These are phyloP conservation scores for Penicillium sp. DNA, from an alignment of 2,329 filamentous ascomycete genomes.

Conservation along the genomic window DNA sequence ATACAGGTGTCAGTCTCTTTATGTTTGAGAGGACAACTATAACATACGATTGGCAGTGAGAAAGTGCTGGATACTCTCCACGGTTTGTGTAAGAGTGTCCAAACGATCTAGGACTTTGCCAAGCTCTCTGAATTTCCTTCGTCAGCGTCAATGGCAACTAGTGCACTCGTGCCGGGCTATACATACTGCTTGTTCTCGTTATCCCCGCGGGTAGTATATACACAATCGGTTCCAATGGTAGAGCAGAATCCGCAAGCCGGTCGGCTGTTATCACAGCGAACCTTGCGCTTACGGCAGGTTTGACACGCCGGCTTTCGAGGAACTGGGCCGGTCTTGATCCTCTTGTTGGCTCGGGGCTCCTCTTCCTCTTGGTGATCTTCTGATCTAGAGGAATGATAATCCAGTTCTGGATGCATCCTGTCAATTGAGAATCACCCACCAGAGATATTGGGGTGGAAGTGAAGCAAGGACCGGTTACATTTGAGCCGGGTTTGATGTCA, in stretches of 20 bases:
- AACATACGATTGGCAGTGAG: background rate
- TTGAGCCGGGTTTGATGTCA: no score
- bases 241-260: constrained; percentile 24
- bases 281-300: constrained; percentile 28
- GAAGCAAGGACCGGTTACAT: no score
- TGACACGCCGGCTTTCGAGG: constrained; percentile 25
- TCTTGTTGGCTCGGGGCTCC: background rate
- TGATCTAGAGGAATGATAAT: background rate
- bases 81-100: constrained; percentile 14
- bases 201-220: constrained; percentile 19
- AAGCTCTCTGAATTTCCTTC: background rate
- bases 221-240: constrained; percentile 18
- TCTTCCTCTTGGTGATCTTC: constrained; percentile 47
- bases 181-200: background rate
- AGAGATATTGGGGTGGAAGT: no score
- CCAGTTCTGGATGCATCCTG: background rate
- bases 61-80: constrained; percentile 1
- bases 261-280: constrained; percentile 27
- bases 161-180: background rate
- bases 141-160: background rate
- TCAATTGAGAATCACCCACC: background rate
- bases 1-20: background rate
- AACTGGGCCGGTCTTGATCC: background rate
- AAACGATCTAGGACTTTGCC: constrained; percentile 16
- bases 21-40: background rate